These are phyloP conservation scores for Gelatoporia subvermispora DNA, from an alignment of 768 basidiomycete species.

Conservation along the genomic window DNA sequence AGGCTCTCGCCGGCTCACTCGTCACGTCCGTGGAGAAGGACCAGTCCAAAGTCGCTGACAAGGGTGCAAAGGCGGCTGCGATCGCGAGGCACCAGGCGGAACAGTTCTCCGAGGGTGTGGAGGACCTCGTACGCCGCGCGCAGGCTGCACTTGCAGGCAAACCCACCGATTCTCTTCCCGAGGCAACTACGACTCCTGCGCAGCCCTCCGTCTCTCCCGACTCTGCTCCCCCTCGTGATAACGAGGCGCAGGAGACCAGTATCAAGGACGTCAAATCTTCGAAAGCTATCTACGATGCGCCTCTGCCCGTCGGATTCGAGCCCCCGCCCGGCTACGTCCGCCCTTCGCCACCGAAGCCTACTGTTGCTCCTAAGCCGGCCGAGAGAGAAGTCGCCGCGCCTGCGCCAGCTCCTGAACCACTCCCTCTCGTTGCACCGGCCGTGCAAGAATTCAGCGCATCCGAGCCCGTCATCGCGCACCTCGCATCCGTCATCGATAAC, in stretches of 20 bases:
- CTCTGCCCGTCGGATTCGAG: slow-evolving; percentile 91
- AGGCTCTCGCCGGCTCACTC: slow-evolving; percentile 38
- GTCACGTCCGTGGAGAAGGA: slow-evolving; percentile 45
- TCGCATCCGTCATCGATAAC: slow-evolving; percentile 89
- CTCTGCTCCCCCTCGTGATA: slow-evolving; percentile 19
- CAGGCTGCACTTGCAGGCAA: slow-evolving; percentile 63
- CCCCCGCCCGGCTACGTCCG: slow-evolving; percentile 85
- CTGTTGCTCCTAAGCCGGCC: slow-evolving; percentile 13
- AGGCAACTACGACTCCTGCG: slow-evolving; percentile 19
- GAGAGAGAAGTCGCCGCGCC: slow-evolving; percentile 24
- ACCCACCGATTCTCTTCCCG: slow-evolving; percentile 24
- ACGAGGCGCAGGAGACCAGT: slow-evolving; percentile 8
- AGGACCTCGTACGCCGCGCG: slow-evolving; percentile 64
- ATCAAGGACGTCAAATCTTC: slow-evolving; percentile 11
- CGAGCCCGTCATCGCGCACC: slow-evolving; percentile 90
- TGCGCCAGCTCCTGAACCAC: slow-evolving; percentile 32
- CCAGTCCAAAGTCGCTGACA: slow-evolving; percentile 24
- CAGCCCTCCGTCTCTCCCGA: slow-evolving; percentile 24
- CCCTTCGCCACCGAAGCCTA: slow-evolving; percentile 46
- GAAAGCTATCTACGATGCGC: slow-evolving; percentile 54
- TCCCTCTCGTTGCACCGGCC: slow-evolving; percentile 80
- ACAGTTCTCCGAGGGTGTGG: slow-evolving; percentile 58
- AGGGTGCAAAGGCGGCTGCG: slow-evolving; percentile 34
- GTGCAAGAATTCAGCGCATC: slow-evolving; percentile 67
- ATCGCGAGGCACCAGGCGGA: slow-evolving; percentile 40